Evolutionary conservation across 179 eudicot genomes (phyloP).

Genomic region (Actinidia arguta): DNA sequence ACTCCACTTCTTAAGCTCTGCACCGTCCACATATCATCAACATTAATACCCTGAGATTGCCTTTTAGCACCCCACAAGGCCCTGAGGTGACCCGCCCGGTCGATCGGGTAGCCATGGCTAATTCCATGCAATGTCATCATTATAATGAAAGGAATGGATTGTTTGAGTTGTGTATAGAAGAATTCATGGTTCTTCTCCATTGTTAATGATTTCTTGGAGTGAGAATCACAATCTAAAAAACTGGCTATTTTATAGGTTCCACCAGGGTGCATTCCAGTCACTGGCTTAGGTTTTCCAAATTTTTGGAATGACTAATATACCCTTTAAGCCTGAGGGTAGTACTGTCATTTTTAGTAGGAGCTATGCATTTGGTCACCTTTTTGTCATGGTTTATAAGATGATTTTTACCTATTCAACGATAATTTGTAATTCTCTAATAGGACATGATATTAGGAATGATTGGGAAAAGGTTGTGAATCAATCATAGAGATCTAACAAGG

Average conservation of each 20-base stretch:
- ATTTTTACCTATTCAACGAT: too few species aligned
- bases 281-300: too few species aligned
- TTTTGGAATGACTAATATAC: too few species aligned
- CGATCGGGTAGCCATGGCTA: conserved; percentile 1
- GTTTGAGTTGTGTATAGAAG: neutral
- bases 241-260: neutral
- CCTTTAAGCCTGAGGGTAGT: too few species aligned
- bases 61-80: conserved; percentile 28
- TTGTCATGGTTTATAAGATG: too few species aligned
- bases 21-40: conserved; percentile 19
- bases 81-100: conserved; percentile 26
- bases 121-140: neutral
- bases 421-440: too few species aligned
- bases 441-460: too few species aligned
- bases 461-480: too few species aligned
- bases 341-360: too few species aligned
- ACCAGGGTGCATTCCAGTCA: too few species aligned
- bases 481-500: too few species aligned
- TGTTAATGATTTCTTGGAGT: neutral
- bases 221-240: neutral
- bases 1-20: neutral
- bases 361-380: too few species aligned
- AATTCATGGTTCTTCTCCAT: conserved; percentile 25
- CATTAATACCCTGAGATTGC: neutral
- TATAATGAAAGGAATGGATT: conserved; percentile 4